Conservation (phyloP, 208 protist species). For the Leishmania martiniquensis region DNA sequence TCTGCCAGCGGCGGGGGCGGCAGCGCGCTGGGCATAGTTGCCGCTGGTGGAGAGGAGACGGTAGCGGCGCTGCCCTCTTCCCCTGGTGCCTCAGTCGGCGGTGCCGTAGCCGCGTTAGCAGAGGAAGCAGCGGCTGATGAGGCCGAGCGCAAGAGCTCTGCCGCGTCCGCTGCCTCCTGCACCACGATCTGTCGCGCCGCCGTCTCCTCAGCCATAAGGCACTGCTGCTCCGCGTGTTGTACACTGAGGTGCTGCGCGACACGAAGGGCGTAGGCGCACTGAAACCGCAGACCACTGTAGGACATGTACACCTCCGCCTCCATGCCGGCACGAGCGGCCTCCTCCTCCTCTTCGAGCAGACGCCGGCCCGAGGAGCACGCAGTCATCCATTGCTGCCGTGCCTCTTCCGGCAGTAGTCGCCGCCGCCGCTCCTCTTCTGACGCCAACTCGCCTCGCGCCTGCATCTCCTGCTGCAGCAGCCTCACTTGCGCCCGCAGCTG, state of each 20-base stretch:
- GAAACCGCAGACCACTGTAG: conserved; percentile 49
- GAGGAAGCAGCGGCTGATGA: not conserved
- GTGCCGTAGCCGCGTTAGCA: not conserved
- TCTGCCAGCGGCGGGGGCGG: not conserved
- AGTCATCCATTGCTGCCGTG: conserved; percentile 16
- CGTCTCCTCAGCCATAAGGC: conserved; percentile 34
- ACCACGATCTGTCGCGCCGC: conserved; percentile 13
- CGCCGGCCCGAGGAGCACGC: conserved; percentile 22
- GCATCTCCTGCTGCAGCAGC: conserved; percentile 25
- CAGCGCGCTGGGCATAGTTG: not conserved
- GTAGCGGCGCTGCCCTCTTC: not conserved
- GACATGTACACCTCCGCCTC: conserved; percentile 53
- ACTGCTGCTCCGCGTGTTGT: conserved; percentile 21
- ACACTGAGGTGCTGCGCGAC: conserved; percentile 11
- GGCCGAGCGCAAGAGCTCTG: conserved; percentile 1
- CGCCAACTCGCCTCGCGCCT: conserved; percentile 18
- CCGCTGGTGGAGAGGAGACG: not conserved
- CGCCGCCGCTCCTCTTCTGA: conserved; percentile 10
- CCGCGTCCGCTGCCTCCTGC: conserved; percentile 9
- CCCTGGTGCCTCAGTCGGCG: not conserved
- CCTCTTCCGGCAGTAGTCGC: conserved; percentile 13
- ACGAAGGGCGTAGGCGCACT: conserved; percentile 24
- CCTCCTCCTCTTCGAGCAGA: conserved; percentile 48
- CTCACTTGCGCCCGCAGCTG: conserved; percentile 31
- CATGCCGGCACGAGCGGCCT: conserved; percentile 41